Base-by-base conservation (phyloP, 805 yeast genomes). In the Saccharomycopsis sp. region DNA sequence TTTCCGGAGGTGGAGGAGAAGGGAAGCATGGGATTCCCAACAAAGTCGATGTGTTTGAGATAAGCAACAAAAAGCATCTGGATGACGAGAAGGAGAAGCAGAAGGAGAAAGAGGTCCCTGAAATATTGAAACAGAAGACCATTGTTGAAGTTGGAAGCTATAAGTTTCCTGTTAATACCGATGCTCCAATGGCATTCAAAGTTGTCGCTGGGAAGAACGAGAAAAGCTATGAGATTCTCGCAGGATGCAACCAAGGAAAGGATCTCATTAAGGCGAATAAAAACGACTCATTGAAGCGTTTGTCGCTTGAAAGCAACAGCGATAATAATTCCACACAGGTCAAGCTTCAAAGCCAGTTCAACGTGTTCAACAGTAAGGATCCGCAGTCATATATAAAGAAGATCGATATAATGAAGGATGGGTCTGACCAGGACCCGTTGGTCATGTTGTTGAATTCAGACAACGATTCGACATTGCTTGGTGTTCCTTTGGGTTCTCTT, bases 1-100 rank as follows among this genome's bases (percentile, higher is more conserved):
- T 86, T 25, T 84, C 90, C 2, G 99, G 99, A 50, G 99, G 99
- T 53, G 98, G 98, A 24, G 99, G 97, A 22, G 96, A 89, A 69
- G 97, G 97, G 3, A 84, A 85, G 66, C 87, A 90, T 67, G 97
- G 97, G 38, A 85, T 91, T 57, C 88, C 93, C 47, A 93, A 93
- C 72, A 89, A 87, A 68, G 73, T 93, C 22, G 62, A 53, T 38
- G 42, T 54, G 14, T 58, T 56, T 35, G 17, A 56, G 41, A 55
- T 61, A n/a, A 50, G 20, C 12, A 41, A 53, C 15, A 41, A 41
- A 3, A 57, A 49, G 22, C 38, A 29, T 29, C 38, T 29, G 38
- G 20, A 17, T 17, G 50, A 7, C n/a, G 17, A 52, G 22, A 5
- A 9, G 42, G 19, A n/a, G n/a, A 17, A 52, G n/a, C 22, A 35